Evolutionary conservation across 192 early-diverging fungal species (phyloP), one percentile per base, ranked within the genome.

Genomic region (Podila horticola): DNA sequence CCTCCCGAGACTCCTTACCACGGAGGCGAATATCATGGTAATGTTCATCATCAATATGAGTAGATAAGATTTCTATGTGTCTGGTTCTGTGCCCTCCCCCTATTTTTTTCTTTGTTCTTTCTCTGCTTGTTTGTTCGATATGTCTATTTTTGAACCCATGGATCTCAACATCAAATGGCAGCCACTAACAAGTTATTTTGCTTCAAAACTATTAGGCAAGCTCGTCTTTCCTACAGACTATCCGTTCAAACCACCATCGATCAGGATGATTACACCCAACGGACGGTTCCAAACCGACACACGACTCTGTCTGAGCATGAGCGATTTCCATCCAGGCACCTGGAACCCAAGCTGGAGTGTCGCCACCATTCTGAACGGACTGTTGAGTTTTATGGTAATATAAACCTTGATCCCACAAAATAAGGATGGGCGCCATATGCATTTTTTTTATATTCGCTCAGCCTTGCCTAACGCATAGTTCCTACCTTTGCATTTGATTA

Each of bases 341-440:
- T 99, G 97, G 97, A 99, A 98, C 74, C 97, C 97, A 8, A 93
- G 94, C 61, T 98, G 98, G 98, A 95, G 93, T 64, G 98, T 99
- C 12, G 82, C 95, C 10, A 99, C 98, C 0, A 98, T 99, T 63
- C 84, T 99, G 49, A 98, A 93, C 60, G 98, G 98, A 13, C 84
- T 98, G 66, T 85, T 99, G 50, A 95, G 93, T 59, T 99, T 99
- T 79, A 99, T 99, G 98, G 94, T 96, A 55, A 65, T 58, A 38
- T 7, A 28, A 34, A 5, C 36, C 22, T 61, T 8, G 34, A 36
- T 71, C 19, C 17, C 28, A 26, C 7, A 30, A n/a, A 12, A 3
- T n/a, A 20, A 13, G 19, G 26, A 19, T 17, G 13, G 26, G 9
- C 30, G 31, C 11, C 33, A 5, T 67, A 2, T 55, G 3, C 30